phyloP scores from a whole-genome alignment of 2,329 filamentous ascomycete genomes.

The Epichloe hybrida region DNA sequence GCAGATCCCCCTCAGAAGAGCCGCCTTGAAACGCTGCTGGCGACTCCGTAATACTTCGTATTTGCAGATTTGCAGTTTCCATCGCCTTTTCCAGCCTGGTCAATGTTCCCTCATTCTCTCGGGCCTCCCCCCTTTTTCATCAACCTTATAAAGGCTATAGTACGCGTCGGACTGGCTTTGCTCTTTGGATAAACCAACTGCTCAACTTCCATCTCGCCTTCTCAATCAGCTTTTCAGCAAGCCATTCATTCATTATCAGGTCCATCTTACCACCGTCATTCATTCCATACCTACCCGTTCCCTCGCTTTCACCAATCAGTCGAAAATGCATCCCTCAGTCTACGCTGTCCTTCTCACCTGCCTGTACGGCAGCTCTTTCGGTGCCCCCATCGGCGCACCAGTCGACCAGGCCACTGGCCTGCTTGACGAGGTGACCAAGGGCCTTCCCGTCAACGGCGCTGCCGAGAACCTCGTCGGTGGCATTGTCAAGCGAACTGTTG shows the following conservation, averaged over 20 bases:
- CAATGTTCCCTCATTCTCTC: too few species aligned
- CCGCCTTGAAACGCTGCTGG: too few species aligned
- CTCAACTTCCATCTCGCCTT: too few species aligned
- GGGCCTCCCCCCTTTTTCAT: too few species aligned
- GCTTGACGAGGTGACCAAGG: background rate
- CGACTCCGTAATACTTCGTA: too few species aligned
- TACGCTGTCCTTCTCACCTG: constrained; percentile 2
- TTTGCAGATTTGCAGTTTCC: too few species aligned
- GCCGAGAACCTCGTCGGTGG: background rate
- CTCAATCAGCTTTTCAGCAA: background rate
- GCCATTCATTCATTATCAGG: background rate
- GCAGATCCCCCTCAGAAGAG: too few species aligned
- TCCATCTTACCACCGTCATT: background rate
- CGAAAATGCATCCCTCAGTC: constrained; percentile 2
- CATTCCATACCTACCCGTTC: background rate
- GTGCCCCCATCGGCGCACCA: background rate
- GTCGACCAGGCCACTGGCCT: background rate
- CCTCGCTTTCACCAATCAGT: background rate
- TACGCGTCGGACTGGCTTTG: too few species aligned
- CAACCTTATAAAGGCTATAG: too few species aligned
- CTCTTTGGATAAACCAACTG: too few species aligned
- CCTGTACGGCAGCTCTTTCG: constrained; percentile 3
- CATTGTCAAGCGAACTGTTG: background rate
- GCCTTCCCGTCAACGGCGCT: too few species aligned
- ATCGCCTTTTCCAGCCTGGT: too few species aligned